These are phyloP conservation scores for Lathyrus tuberosus DNA, from an alignment of 306 rosid species.

Conservation along the genomic window DNA sequence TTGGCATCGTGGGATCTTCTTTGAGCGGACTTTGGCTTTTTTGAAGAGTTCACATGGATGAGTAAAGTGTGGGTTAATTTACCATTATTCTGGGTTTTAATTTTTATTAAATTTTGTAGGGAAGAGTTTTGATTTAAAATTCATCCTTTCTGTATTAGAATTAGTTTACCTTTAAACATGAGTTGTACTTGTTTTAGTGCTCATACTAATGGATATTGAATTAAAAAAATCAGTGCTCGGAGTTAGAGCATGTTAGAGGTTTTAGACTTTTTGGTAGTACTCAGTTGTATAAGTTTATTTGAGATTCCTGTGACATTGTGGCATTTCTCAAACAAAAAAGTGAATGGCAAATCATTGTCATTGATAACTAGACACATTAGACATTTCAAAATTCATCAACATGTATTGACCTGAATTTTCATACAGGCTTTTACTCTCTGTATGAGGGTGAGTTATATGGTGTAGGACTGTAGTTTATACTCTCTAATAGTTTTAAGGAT, in stretches of 20 bases:
- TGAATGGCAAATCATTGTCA: neutral
- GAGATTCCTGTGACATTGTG: slow-evolving; percentile 9
- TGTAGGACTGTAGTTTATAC: neutral
- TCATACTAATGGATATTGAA: neutral
- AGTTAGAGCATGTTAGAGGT: slow-evolving; percentile 10
- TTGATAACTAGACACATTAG: neutral
- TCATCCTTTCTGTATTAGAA: neutral
- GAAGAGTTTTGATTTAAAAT: neutral
- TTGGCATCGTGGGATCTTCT: too few relatives aligned
- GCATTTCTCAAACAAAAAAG: slow-evolving; percentile 2
- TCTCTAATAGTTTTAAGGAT: too few relatives aligned
- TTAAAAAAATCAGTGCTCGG: neutral
- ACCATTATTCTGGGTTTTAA: neutral
- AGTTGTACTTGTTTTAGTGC: neutral
- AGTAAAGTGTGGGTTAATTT: neutral
- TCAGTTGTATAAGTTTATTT: neutral
- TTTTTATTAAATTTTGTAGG: neutral
- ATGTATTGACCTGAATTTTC: neutral
- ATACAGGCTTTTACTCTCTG: neutral
- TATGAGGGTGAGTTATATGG: slow-evolving; percentile 3
- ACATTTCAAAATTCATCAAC: too few relatives aligned
- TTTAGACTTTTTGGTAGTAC: neutral
- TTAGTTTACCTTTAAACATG: neutral
- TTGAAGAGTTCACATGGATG: neutral
- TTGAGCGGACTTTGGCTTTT: neutral